These are phyloP conservation scores for Zymoseptoria tritici DNA, from an alignment of 2,329 filamentous ascomycete species.

Conservation along the genomic window DNA sequence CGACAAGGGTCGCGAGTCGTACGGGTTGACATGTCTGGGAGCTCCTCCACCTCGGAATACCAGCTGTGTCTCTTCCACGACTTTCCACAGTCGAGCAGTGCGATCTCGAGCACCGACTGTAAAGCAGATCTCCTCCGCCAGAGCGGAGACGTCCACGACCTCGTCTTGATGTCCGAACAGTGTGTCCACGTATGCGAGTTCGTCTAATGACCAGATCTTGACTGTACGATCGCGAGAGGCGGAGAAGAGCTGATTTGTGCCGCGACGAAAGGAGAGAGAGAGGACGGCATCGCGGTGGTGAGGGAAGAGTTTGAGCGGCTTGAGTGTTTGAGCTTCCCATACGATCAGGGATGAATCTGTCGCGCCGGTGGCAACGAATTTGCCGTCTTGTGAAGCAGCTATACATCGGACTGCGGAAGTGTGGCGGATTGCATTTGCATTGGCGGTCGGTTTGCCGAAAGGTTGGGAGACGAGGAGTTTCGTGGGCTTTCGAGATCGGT, in stretches of 20 bases:
- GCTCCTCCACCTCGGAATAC: slow-evolving; percentile 80
- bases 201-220: slow-evolving; percentile 90
- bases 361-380: slow-evolving; percentile 84
- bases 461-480: slow-evolving; percentile 52
- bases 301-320: slow-evolving; percentile 73
- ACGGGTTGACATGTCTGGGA: slow-evolving; percentile 30
- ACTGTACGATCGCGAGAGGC: slow-evolving; percentile 86
- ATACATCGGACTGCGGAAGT: slow-evolving; percentile 72
- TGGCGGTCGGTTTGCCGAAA: slow-evolving; percentile 54
- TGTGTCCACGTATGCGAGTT: slow-evolving; percentile 89
- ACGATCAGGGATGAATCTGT: slow-evolving; percentile 77
- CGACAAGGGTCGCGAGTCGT: slow-evolving; percentile 1
- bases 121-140: slow-evolving; percentile 80
- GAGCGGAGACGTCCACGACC: slow-evolving; percentile 73
- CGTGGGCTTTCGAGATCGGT: slow-evolving; percentile 45
- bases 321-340: slow-evolving; percentile 74
- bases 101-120: slow-evolving; percentile 86
- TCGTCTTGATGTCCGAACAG: slow-evolving; percentile 93
- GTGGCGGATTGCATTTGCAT: slow-evolving; percentile 62
- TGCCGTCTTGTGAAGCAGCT: slow-evolving; percentile 80
- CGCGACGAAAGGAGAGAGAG: slow-evolving; percentile 68
- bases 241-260: slow-evolving; percentile 79
- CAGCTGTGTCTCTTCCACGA: slow-evolving; percentile 88
- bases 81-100: slow-evolving; percentile 90
- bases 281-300: slow-evolving; percentile 87